Evolutionary conservation across 108 stramenopile genomes (phyloP).

Genomic region (Asterionellopsis glacialis): DNA sequence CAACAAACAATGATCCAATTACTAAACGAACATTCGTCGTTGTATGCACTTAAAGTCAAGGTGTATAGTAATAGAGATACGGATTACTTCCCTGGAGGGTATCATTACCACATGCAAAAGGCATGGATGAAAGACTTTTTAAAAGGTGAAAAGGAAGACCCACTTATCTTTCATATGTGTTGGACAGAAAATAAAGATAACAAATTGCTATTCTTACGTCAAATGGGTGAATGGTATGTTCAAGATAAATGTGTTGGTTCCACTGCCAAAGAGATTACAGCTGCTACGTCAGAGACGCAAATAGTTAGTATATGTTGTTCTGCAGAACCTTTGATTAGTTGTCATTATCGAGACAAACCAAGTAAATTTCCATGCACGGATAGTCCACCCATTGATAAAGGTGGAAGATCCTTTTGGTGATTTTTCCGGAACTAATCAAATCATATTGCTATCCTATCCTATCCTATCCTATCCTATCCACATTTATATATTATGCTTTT

Average conservation of each 20-base stretch:
- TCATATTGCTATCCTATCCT: no score
- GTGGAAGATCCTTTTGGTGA: constrained; percentile 44
- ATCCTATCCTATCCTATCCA: no score
- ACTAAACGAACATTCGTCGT: constrained; percentile 50
- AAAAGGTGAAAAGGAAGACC: constrained; percentile 4
- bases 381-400: constrained; percentile 37
- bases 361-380: constrained; percentile 47
- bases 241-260: constrained; percentile 42
- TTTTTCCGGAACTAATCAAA: no score
- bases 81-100: constrained; percentile 50
- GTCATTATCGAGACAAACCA: constrained; percentile 68
- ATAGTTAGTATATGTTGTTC: constrained; percentile 41
- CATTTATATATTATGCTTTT: no score
- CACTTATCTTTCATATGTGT: constrained; percentile 58
- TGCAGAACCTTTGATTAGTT: constrained; percentile 33
- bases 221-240: constrained; percentile 78
- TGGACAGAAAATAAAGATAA: constrained; percentile 70
- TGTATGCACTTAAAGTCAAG: constrained; percentile 64
- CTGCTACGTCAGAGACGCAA: neutral
- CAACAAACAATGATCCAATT: constrained; percentile 59
- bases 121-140: constrained; percentile 40
- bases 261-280: constrained; percentile 14
- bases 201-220: constrained; percentile 63
- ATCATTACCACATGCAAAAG: constrained; percentile 35
- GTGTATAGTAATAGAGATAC: constrained; percentile 34